These are phyloP conservation scores for Saccharomycopsis sp. DNA, from an alignment of 805 yeast species.

Conservation along the genomic window DNA sequence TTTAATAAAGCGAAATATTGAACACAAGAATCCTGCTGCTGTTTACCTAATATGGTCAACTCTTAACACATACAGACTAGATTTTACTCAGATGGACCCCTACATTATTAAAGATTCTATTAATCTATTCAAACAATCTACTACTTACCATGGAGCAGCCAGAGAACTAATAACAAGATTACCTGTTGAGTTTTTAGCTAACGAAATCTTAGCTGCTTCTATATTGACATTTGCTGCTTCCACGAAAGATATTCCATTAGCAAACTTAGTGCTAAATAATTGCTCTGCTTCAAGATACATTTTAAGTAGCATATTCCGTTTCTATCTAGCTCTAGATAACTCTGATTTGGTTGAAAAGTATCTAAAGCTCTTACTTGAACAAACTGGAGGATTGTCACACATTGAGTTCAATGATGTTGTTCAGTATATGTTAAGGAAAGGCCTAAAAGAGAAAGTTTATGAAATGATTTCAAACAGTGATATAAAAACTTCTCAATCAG, in stretches of 20 bases:
- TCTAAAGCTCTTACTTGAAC: conserved; percentile 3
- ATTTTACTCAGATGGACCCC: conserved; percentile 1
- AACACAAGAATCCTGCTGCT: conserved; percentile 9
- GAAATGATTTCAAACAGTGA: conserved; percentile 7
- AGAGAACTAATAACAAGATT: conserved; percentile 5
- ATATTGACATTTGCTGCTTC: conserved; percentile 8
- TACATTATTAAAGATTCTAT: conserved; percentile 1
- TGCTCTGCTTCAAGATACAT: conserved; percentile 1
- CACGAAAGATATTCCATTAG: conserved; percentile 7
- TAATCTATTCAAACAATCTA: conserved; percentile 4
- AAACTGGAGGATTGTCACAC: conserved; percentile 3
- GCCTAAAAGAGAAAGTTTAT: conserved; percentile 5
- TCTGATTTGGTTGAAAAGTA: conserved; percentile 8
- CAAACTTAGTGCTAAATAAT: conserved; percentile 4
- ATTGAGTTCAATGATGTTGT: conserved; percentile 11
- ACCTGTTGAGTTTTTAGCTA: conserved; percentile 3
- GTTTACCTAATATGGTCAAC: conserved; percentile 11
- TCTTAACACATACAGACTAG: conserved; percentile 2
- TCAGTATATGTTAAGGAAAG: conserved; percentile 9
- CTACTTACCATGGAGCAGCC: conserved; percentile 6
- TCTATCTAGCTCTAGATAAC: conserved; percentile 7
- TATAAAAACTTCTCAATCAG: neutral
- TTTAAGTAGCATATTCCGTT: conserved; percentile 5
- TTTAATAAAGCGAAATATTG: conserved; percentile 4
- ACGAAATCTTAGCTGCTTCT: neutral